Conservation (phyloP, 495 filamentous ascomycete species). For the Neurospora cerealis region DNA sequence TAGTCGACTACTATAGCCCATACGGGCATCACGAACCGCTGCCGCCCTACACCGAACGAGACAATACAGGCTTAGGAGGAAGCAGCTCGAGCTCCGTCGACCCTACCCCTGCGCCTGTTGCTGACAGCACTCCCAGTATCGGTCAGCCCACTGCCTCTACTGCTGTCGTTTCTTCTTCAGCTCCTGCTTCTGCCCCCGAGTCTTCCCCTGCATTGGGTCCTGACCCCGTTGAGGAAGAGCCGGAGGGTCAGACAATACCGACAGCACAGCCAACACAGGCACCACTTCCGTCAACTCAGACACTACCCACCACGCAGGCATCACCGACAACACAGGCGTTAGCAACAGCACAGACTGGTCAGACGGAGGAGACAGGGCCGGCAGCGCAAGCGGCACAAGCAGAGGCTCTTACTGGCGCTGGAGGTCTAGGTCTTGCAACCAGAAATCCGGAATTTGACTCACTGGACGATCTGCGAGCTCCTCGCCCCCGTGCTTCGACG, state of each 20-base stretch:
- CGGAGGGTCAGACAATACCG: neutral
- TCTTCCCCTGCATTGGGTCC: neutral
- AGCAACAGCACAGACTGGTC: neutral
- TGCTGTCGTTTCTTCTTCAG: neutral
- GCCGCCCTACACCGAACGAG: conserved; percentile 61
- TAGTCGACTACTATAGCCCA: conserved; percentile 33
- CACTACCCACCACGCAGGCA: neutral
- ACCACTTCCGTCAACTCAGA: neutral
- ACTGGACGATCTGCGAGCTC: conserved; percentile 40
- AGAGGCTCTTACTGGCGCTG: conserved; percentile 31
- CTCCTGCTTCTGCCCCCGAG: neutral
- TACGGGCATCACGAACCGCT: conserved; percentile 85
- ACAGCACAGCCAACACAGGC: neutral
- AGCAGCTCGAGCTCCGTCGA: conserved; percentile 2
- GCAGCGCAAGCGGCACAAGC: neutral
- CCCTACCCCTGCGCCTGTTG: neutral
- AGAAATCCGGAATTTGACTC: conserved; percentile 47
- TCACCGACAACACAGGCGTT: neutral
- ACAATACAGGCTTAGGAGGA: conserved; percentile 34
- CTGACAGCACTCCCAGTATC: neutral
- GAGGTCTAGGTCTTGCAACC: conserved; percentile 43
- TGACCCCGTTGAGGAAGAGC: neutral
- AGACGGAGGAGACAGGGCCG: neutral
- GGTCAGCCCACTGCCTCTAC: neutral
- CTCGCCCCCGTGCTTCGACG: conserved; percentile 41